Evolutionary conservation across 108 stramenopile species (phyloP).

Genomic region (Discostella pseudostelligera): DNA sequence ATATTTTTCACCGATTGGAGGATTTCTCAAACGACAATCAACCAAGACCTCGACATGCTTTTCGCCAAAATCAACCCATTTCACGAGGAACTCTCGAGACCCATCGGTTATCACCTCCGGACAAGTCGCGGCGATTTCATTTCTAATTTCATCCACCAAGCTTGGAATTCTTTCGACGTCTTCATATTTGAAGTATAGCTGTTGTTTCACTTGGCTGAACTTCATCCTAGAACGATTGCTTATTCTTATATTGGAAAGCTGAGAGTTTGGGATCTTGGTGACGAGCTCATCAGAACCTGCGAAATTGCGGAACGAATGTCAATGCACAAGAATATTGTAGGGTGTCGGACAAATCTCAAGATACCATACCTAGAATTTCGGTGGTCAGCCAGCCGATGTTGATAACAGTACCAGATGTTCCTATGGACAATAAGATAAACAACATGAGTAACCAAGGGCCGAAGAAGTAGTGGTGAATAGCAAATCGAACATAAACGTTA

Average conservation of each 20-base stretch:
- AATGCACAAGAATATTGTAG: neutral
- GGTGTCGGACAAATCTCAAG: too few relatives aligned
- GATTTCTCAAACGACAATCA: slow-evolving; percentile 48
- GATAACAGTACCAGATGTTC: slow-evolving; percentile 50
- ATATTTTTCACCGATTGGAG: slow-evolving; percentile 50
- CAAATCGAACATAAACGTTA: neutral
- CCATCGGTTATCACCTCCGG: slow-evolving; percentile 63
- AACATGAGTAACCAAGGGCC: neutral
- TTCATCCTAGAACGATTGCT: slow-evolving; percentile 52
- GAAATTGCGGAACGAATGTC: neutral
- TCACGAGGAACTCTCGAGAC: slow-evolving; percentile 55
- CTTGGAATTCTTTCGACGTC: slow-evolving; percentile 57
- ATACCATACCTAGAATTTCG: slow-evolving; percentile 37
- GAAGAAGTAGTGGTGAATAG: neutral
- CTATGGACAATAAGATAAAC: neutral
- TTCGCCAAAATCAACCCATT: slow-evolving; percentile 46
- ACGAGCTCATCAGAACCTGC: slow-evolving; percentile 49
- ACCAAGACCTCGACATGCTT: slow-evolving; percentile 54
- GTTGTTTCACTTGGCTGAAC: slow-evolving; percentile 66
- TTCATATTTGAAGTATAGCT: slow-evolving; percentile 52
- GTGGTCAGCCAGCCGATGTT: slow-evolving; percentile 58
- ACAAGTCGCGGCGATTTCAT: slow-evolving; percentile 59
- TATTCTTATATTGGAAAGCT: slow-evolving; percentile 51
- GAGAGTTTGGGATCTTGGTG: slow-evolving; percentile 57
- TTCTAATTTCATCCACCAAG: slow-evolving; percentile 51